A percentile compares a stretch with the other conserved stretches of the same genome.
phyloP scores from a whole-genome alignment of 495 filamentous ascomycete species.

The Lasiosphaeria hispida region DNA sequence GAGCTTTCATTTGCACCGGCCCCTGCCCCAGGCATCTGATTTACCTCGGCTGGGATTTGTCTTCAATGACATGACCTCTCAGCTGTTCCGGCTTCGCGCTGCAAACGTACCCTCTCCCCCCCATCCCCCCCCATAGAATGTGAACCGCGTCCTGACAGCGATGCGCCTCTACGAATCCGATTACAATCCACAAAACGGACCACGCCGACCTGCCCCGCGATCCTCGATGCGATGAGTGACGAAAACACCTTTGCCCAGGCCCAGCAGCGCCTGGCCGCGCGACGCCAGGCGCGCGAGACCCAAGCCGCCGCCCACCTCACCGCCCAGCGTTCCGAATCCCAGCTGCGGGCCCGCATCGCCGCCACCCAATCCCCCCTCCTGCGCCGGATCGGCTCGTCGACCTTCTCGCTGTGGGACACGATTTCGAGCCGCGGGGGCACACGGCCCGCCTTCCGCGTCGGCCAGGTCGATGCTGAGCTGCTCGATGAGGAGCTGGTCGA shows the following conservation, averaged over 20 bases:
- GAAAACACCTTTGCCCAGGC: conserved; percentile 75
- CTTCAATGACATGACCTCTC: conserved; percentile 1
- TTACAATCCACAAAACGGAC: neutral
- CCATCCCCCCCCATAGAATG: neutral
- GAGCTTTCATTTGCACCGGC: neutral
- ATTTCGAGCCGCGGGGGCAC: conserved; percentile 76
- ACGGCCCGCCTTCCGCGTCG: conserved; percentile 83
- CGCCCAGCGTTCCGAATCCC: conserved; percentile 57
- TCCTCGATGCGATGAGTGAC: conserved; percentile 56
- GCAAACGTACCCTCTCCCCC: neutral
- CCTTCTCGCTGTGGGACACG: conserved; percentile 62
- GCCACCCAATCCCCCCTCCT: conserved; percentile 63
- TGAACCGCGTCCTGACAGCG: conserved; percentile 1
- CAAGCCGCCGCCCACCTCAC: conserved; percentile 55
- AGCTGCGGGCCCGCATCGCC: conserved; percentile 53
- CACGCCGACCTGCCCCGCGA: neutral
- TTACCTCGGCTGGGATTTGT: conserved; percentile 12
- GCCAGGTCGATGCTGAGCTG: conserved; percentile 94
- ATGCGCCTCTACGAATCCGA: neutral
- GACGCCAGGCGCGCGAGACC: conserved; percentile 68
- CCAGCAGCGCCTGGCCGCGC: conserved; percentile 76
- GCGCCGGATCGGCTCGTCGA: conserved; percentile 54
- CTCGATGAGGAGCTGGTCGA: conserved; percentile 91
- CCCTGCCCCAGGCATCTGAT: neutral
- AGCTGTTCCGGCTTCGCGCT: too few relatives aligned